Evolutionary conservation across 805 yeast species (phyloP), one percentile per base, ranked within the genome.

Genomic region (Ogataea chonburiensis): DNA sequence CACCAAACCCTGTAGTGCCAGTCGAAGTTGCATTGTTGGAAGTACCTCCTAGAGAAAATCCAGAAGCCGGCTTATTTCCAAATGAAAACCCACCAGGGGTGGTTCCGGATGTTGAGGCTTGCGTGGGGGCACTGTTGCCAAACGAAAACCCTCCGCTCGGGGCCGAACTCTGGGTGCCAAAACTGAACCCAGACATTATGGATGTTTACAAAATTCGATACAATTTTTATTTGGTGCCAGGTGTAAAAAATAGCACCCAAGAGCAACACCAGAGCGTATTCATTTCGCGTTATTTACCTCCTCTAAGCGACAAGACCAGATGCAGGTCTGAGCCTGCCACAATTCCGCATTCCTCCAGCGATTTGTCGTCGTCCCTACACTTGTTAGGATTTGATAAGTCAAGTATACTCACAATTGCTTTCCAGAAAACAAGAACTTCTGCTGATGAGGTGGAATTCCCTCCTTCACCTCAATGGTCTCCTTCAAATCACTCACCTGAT

Each of bases 391-490:
- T 17, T 24, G 12, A n/a, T 3, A 15, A 5, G 5, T 28, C 15
- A 17, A 7, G 10, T 11, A 7, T 38, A 71, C 84, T 58, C 66
- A 76, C 82, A 91, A 74, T 66, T 91, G 97, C 49, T 86, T 85
- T 14, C 98, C 98, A 38, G 84, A 80, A 63, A 75, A 87, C 52
- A 91, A 81, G 47, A 91, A 77, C 49, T 96, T 77, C 63, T 93
- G 98, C 64, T 91, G 98, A 19, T 85, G 79, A 8, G 98, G 97
- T 2, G 98, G 96, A 38, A 91, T 91, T 2, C 98, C 98, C 60
- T 91, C 98, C 53, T 86, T 86, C 56, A 91, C 96, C 60, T 93
- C 98, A 67, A 91, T 77, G 57, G 83, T 75, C 58, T 91, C 97
- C 63, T 91, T 91, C 63, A 91, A 79, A 31, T 82, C 76, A 26